phyloP scores from a whole-genome alignment of 2,329 filamentous ascomycete genomes.

The Penicillium sp. region DNA sequence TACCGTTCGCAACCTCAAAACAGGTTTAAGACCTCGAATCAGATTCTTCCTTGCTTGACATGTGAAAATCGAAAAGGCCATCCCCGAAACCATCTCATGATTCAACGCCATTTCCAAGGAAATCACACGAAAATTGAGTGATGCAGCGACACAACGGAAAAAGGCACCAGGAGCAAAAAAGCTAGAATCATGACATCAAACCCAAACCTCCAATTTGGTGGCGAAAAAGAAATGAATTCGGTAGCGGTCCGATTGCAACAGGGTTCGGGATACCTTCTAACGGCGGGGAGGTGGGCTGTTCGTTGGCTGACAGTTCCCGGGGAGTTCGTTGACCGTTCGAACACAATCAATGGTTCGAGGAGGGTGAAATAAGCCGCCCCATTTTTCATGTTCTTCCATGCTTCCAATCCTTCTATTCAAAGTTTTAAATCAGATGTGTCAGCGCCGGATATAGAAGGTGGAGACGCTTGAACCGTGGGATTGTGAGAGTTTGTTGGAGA shows the following conservation, averaged over 20 bases:
- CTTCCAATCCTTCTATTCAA: neutral
- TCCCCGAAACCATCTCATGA: neutral
- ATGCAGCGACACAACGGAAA: neutral
- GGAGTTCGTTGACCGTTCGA: too few relatives aligned
- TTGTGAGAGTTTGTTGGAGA: neutral
- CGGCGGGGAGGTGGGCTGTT: too few relatives aligned
- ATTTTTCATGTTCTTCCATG: neutral
- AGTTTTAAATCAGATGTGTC: neutral
- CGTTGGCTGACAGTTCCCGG: too few relatives aligned
- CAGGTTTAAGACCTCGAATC: neutral
- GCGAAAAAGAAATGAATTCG: neutral
- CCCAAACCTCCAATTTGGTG: neutral
- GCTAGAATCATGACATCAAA: neutral
- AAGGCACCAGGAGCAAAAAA: neutral
- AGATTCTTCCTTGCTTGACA: too few relatives aligned
- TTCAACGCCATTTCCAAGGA: neutral
- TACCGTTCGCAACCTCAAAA: neutral
- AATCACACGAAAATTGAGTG: neutral
- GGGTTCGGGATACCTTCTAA: neutral
- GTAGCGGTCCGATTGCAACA: neutral
- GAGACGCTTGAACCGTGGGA: neutral
- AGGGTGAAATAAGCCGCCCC: neutral
- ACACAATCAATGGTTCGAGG: neutral
- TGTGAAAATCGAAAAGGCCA: neutral
- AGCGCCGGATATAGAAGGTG: constrained; percentile 11